These are phyloP conservation scores for Suillus americanus DNA, from an alignment of 768 basidiomycete species.

Conservation along the genomic window DNA sequence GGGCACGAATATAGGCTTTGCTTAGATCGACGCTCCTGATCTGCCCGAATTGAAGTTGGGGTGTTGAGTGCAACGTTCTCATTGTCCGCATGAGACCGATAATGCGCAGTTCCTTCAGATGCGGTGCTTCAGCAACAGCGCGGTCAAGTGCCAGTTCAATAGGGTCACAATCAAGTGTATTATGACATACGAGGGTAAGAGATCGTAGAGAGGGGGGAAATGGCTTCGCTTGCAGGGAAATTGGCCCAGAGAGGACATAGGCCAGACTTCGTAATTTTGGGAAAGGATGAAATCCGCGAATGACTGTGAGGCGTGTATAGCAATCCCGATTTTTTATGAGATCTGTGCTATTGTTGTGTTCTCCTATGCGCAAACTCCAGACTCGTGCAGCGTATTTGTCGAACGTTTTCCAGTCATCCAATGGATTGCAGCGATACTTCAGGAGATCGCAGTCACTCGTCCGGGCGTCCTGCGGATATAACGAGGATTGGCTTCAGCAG, in stretches of 20 bases:
- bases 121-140: neutral
- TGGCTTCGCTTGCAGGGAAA: conserved; percentile 3
- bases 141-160: neutral
- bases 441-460: neutral
- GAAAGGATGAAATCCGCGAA: conserved; percentile 6
- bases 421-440: neutral
- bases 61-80: neutral
- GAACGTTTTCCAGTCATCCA: conserved; percentile 4
- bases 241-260: conserved; percentile 5
- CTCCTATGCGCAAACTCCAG: conserved; percentile 1
- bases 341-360: neutral
- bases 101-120: neutral
- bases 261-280: conserved; percentile 5
- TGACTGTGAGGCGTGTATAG: conserved; percentile 4
- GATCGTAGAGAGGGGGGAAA: conserved; percentile 8
- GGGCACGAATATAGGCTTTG: neutral
- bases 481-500: neutral
- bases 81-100: neutral
- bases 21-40: conserved; percentile 4
- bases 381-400: conserved; percentile 10
- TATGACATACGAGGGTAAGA: conserved; percentile 3
- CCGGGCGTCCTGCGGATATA: neutral
- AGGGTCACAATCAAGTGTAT: conserved; percentile 1
- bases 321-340: neutral
- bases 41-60: neutral